Conservation (phyloP, 2,329 filamentous ascomycete species). For the Cladophialophora immunda region DNA sequence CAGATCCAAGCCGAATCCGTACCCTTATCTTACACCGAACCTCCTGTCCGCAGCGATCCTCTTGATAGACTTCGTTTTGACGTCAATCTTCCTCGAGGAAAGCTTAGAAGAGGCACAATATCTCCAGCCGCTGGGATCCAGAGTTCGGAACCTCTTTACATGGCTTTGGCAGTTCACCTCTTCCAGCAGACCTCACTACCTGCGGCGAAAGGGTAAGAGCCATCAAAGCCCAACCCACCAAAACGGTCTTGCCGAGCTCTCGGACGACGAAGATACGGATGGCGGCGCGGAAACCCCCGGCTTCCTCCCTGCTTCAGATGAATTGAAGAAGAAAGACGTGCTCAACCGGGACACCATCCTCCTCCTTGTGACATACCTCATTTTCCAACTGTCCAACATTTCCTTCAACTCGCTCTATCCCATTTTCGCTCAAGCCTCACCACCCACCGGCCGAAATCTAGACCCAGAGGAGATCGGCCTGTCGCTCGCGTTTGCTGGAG, state of each 20-base stretch:
- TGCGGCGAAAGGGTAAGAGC: slow-evolving; percentile 48
- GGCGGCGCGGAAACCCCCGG: slow-evolving; percentile 52
- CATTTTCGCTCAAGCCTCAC: slow-evolving; percentile 80
- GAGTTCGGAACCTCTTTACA: slow-evolving; percentile 68
- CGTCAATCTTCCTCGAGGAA: slow-evolving; percentile 85
- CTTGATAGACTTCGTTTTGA: slow-evolving; percentile 73
- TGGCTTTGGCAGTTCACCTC: slow-evolving; percentile 76
- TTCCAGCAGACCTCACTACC: slow-evolving; percentile 66
- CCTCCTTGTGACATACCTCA: slow-evolving; percentile 83
- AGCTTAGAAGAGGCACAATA: slow-evolving; percentile 74
- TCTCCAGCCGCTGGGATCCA: slow-evolving; percentile 67
- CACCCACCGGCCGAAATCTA: slow-evolving; percentile 79
- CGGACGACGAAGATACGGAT: slow-evolving; percentile 43
- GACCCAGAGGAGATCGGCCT: slow-evolving; percentile 83
- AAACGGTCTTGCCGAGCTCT: slow-evolving; percentile 23
- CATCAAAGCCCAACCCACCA: slow-evolving; percentile 20
- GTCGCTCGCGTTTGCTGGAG: slow-evolving; percentile 82
- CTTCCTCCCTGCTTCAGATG: slow-evolving; percentile 51
- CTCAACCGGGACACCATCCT: slow-evolving; percentile 83
- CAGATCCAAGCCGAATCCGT: slow-evolving; percentile 62
- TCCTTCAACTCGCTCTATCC: slow-evolving; percentile 96
- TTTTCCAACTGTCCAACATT: slow-evolving; percentile 94
- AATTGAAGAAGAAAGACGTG: slow-evolving; percentile 66
- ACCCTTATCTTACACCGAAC: slow-evolving; percentile 88
- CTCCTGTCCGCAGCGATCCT: slow-evolving; percentile 78